Evolutionary conservation across 2,329 filamentous ascomycete genomes (phyloP).

Genomic region (Penicillium oxalicum): DNA sequence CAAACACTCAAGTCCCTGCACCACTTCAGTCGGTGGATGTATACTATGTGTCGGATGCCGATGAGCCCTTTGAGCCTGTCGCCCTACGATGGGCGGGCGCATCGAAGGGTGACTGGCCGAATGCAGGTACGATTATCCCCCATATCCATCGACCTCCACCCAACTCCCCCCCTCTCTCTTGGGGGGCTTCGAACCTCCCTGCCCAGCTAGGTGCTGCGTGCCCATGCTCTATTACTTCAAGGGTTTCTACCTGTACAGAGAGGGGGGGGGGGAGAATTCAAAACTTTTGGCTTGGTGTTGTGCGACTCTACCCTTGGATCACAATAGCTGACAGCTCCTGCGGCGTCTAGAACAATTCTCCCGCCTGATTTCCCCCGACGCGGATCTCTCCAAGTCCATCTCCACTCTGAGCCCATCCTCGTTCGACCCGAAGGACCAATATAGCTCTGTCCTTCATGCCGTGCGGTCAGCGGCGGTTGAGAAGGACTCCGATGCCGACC

Average conservation of each 20-base stretch:
- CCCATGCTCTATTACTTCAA: too few species aligned
- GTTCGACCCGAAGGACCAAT: constrained; percentile 69
- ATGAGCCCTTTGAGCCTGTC: constrained; percentile 79
- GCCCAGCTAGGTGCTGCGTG: too few species aligned
- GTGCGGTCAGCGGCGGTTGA: constrained; percentile 47
- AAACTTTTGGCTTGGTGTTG: not conserved
- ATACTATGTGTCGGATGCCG: constrained; percentile 73
- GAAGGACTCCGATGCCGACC: constrained; percentile 15
- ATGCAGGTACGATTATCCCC: constrained; percentile 24
- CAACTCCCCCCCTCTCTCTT: not conserved
- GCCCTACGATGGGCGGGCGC: constrained; percentile 53
- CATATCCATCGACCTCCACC: not conserved
- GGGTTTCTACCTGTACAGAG: too few species aligned
- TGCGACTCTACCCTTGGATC: not conserved
- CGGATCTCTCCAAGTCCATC: constrained; percentile 38
- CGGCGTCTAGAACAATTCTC: constrained; percentile 59
- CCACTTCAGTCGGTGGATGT: constrained; percentile 52
- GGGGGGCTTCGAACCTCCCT: too few species aligned
- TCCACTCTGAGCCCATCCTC: constrained; percentile 61
- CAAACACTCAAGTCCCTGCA: constrained; percentile 54
- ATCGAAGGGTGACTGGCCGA: constrained; percentile 30
- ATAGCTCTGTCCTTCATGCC: constrained; percentile 48
- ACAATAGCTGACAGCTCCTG: constrained; percentile 7
- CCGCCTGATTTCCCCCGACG: constrained; percentile 48
- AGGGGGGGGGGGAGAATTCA: too few species aligned